Evolutionary conservation across 1,284 basidiomycete genomes (phyloP).

Genomic region (Porodaedalea pini): DNA sequence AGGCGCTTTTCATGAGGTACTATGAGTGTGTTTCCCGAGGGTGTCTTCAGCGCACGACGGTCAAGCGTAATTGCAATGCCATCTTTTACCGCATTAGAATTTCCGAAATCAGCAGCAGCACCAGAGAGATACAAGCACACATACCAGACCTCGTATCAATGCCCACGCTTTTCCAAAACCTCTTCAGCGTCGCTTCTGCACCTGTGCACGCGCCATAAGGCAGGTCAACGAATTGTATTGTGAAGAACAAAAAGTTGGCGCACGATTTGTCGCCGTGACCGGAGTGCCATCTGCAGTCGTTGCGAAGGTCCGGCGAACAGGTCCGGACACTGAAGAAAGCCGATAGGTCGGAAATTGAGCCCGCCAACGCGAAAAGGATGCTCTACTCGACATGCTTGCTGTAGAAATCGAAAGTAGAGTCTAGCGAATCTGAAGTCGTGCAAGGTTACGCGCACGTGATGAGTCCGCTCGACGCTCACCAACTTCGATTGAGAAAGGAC

Average conservation of each 20-base stretch:
- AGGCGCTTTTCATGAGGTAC: slow-evolving; percentile 71
- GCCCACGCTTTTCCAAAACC: slow-evolving; percentile 89
- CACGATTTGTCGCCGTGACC: slow-evolving; percentile 58
- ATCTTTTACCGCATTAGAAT: slow-evolving; percentile 30
- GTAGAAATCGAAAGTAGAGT: too few relatives aligned
- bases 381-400: neutral
- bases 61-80: slow-evolving; percentile 76
- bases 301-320: slow-evolving; percentile 16
- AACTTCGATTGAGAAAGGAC: neutral
- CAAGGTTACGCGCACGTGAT: neutral
- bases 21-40: slow-evolving; percentile 70
- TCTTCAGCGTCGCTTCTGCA: slow-evolving; percentile 78
- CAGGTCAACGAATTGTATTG: neutral
- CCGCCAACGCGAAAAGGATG: neutral
- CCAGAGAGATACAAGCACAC: slow-evolving; percentile 7
- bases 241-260: slow-evolving; percentile 17
- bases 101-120: neutral
- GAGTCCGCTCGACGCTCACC: too few relatives aligned
- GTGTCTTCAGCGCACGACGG: slow-evolving; percentile 83
- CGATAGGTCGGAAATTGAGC: neutral
- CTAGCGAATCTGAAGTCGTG: neutral
- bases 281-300: slow-evolving; percentile 35
- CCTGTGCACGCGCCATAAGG: slow-evolving; percentile 43
- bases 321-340: too few relatives aligned
- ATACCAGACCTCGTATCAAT: slow-evolving; percentile 45